Evolutionary conservation across 2,329 filamentous ascomycete species (phyloP).

Genomic region (Nothophaeocryptopus gaeumannii): DNA sequence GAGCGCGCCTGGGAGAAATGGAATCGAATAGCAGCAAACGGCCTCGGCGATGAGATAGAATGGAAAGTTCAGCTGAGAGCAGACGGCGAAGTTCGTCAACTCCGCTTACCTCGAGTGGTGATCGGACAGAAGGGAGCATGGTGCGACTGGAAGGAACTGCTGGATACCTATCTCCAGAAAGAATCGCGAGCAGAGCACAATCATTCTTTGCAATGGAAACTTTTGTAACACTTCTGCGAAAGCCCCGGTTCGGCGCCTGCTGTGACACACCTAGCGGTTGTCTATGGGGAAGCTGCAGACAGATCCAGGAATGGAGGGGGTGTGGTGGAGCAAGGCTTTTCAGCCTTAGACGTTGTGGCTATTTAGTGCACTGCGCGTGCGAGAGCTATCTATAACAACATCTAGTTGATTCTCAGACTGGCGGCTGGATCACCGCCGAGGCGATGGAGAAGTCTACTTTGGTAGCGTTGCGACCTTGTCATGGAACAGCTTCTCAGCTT

Average conservation of each 20-base stretch:
- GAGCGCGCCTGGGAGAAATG: slow-evolving; percentile 24
- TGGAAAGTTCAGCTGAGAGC: slow-evolving; percentile 22
- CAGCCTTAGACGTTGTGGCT: background rate
- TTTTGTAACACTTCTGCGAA: no score
- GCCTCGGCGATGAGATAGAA: slow-evolving; percentile 16
- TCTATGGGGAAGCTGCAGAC: slow-evolving; percentile 5
- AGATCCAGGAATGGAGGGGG: slow-evolving; percentile 2
- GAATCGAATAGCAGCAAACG: slow-evolving; percentile 20
- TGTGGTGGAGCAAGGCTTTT: slow-evolving; percentile 1
- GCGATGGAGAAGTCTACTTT: slow-evolving; percentile 21
- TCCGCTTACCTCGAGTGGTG: slow-evolving; percentile 19
- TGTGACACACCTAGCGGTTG: slow-evolving; percentile 8
- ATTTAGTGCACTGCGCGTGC: background rate
- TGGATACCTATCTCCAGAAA: slow-evolving; percentile 21
- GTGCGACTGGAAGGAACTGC: slow-evolving; percentile 27
- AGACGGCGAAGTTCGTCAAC: slow-evolving; percentile 11
- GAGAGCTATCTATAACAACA: slow-evolving; percentile 10
- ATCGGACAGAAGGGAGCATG: slow-evolving; percentile 19
- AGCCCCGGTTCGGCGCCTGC: background rate
- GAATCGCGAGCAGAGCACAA: no score
- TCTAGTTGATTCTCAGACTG: background rate
- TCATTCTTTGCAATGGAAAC: no score
- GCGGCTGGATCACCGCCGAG: slow-evolving; percentile 8
- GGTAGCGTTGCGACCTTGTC: slow-evolving; percentile 75
- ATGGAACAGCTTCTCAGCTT: slow-evolving; percentile 79